These are phyloP conservation scores for Rhynchosporium graminicola DNA, from an alignment of 2,329 filamentous ascomycete genomes.

Conservation along the genomic window DNA sequence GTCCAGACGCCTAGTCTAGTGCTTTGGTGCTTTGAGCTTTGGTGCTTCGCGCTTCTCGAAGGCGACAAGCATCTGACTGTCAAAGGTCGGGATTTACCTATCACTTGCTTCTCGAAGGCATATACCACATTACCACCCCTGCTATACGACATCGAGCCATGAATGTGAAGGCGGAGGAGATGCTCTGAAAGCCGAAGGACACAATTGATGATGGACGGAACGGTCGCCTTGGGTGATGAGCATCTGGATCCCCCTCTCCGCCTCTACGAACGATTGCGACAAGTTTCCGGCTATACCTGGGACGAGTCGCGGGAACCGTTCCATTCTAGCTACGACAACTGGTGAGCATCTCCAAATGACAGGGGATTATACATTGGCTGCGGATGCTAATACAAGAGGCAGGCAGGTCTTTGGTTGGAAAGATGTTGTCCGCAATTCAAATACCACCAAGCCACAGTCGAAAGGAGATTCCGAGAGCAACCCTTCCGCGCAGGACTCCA, in stretches of 20 bases:
- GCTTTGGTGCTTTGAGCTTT: no score
- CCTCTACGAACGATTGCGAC: constrained; percentile 71
- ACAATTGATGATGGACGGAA: constrained; percentile 34
- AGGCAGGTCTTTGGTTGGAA: constrained; percentile 68
- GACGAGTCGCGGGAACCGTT: constrained; percentile 62
- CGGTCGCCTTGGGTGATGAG: constrained; percentile 31
- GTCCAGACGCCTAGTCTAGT: background rate
- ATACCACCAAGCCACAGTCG: constrained; percentile 38
- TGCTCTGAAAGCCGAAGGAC: constrained; percentile 9
- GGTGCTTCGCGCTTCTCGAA: background rate
- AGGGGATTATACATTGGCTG: background rate
- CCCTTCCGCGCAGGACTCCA: constrained; percentile 18
- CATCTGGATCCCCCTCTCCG: constrained; percentile 63
- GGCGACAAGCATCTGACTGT: background rate
- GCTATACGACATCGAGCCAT: constrained; percentile 16
- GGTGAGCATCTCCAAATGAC: constrained; percentile 51
- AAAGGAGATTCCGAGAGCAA: constrained; percentile 42
- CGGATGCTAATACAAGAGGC: constrained; percentile 11
- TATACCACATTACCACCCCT: no score
- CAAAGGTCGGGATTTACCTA: background rate
- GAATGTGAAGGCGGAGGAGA: constrained; percentile 13
- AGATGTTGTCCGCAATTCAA: constrained; percentile 32
- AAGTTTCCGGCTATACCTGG: constrained; percentile 76
- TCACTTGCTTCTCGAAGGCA: no score
- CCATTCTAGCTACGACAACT: constrained; percentile 83